These are phyloP conservation scores for Beauveria australis DNA, from an alignment of 2,329 filamentous ascomycete genomes.

Conservation along the genomic window DNA sequence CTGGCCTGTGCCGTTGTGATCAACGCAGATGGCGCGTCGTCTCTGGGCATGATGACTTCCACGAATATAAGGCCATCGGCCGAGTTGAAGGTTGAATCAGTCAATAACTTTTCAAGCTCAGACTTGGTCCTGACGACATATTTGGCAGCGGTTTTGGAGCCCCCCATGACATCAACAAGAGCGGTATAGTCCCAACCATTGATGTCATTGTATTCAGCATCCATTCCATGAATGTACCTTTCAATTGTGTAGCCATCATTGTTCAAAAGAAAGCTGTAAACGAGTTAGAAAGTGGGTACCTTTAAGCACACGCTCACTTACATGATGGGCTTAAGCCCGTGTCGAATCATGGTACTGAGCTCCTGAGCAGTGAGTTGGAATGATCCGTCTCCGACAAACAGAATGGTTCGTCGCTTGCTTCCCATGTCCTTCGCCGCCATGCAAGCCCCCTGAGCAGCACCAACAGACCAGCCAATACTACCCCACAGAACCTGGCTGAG, in stretches of 20 bases:
- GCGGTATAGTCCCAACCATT: slow-evolving; percentile 65
- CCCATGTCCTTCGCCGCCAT: slow-evolving; percentile 62
- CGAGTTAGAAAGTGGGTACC: neutral
- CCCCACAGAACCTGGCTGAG: slow-evolving; percentile 73
- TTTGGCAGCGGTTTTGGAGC: slow-evolving; percentile 49
- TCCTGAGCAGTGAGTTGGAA: slow-evolving; percentile 82
- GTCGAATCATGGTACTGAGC: slow-evolving; percentile 73
- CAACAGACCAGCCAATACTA: slow-evolving; percentile 54
- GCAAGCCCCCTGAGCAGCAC: slow-evolving; percentile 56
- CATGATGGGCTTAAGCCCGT: slow-evolving; percentile 68
- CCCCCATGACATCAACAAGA: slow-evolving; percentile 61
- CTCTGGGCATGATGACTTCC: slow-evolving; percentile 71
- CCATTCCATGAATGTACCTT: slow-evolving; percentile 76
- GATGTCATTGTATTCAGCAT: slow-evolving; percentile 75
- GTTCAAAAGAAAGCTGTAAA: slow-evolving; percentile 60
- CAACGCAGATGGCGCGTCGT: slow-evolving; percentile 66
- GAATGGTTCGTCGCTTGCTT: slow-evolving; percentile 57
- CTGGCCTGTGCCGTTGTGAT: slow-evolving; percentile 63
- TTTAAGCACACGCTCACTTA: slow-evolving; percentile 31
- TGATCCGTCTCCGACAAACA: slow-evolving; percentile 85
- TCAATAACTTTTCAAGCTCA: slow-evolving; percentile 58
- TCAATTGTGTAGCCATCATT: slow-evolving; percentile 89
- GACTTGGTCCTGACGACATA: slow-evolving; percentile 62
- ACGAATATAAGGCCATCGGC: slow-evolving; percentile 58
- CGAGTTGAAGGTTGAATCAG: slow-evolving; percentile 54